These are phyloP conservation scores for Rubia yunnanensis DNA, from an alignment of 257 asterid genomes.

Conservation along the genomic window DNA sequence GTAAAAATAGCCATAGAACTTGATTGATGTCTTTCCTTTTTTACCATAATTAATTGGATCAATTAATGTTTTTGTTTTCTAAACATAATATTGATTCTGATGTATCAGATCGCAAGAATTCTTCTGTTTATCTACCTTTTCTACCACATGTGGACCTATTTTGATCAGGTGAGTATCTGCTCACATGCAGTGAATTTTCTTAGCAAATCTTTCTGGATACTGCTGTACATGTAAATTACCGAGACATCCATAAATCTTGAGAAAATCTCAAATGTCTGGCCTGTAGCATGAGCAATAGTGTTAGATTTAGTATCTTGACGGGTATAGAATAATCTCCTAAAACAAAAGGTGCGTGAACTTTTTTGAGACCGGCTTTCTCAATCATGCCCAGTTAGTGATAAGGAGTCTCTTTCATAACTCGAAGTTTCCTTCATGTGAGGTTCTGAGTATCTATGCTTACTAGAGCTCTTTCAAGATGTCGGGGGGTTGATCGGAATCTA, in stretches of 20 bases:
- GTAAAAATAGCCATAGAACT: neutral
- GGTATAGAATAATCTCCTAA: neutral
- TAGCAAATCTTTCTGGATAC: neutral
- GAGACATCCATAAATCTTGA: neutral
- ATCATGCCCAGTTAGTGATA: neutral
- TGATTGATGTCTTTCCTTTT: neutral
- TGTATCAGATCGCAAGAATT: slow-evolving; percentile 73
- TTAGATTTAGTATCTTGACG: neutral
- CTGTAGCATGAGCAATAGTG: neutral
- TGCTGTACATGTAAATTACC: neutral
- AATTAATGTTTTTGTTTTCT: slow-evolving; percentile 7
- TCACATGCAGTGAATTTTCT: neutral
- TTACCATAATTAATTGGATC: neutral
- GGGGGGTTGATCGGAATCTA: no score
- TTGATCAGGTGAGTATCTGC: slow-evolving; percentile 58
- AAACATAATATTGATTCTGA: neutral
- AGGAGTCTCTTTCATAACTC: neutral
- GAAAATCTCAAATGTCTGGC: neutral
- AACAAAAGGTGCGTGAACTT: neutral
- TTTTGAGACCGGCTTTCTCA: neutral
- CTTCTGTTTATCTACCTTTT: slow-evolving; percentile 55
- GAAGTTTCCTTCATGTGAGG: neutral
- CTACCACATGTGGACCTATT: slow-evolving; percentile 73
- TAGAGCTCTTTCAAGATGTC: neutral
- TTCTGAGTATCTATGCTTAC: neutral